Evolutionary conservation across 2,329 filamentous ascomycete genomes (phyloP).

Genomic region (Diatrype stigma): DNA sequence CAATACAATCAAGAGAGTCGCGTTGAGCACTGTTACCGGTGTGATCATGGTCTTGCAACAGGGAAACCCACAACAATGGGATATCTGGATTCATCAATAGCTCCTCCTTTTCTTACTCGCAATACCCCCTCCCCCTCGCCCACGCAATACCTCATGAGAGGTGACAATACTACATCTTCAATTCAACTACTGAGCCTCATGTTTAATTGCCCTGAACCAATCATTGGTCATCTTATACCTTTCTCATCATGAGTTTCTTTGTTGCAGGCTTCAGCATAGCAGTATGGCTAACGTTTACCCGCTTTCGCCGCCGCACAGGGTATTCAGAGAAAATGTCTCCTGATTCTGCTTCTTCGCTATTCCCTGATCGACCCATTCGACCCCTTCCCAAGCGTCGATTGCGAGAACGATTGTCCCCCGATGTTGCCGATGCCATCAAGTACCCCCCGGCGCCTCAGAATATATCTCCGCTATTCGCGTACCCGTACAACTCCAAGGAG

Average conservation of each 20-base stretch:
- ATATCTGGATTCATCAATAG: no score
- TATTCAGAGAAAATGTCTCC: constrained; percentile 55
- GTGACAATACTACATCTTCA: not conserved
- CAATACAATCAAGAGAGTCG: not conserved
- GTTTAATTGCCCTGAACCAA: not conserved
- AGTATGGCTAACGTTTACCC: constrained; percentile 29
- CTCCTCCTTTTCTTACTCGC: no score
- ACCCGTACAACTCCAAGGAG: constrained; percentile 56
- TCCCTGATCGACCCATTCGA: constrained; percentile 86
- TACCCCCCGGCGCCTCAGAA: constrained; percentile 75
- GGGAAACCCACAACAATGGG: no score
- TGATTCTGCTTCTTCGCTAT: constrained; percentile 76
- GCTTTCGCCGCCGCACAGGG: constrained; percentile 30
- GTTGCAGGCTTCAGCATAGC: constrained; percentile 15
- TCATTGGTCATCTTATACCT: not conserved
- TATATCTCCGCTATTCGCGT: constrained; percentile 71
- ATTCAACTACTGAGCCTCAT: constrained; percentile 1
- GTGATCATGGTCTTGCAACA: no score
- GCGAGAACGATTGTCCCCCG: constrained; percentile 80
- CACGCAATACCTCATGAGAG: not conserved
- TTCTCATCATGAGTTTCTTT: constrained; percentile 17
- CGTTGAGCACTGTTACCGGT: not conserved
- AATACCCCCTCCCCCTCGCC: no score
- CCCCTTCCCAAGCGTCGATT: constrained; percentile 86
- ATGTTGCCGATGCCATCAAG: constrained; percentile 75